Evolutionary conservation across 2,329 filamentous ascomycete genomes (phyloP).

Genomic region (Mariannaea elegans): DNA sequence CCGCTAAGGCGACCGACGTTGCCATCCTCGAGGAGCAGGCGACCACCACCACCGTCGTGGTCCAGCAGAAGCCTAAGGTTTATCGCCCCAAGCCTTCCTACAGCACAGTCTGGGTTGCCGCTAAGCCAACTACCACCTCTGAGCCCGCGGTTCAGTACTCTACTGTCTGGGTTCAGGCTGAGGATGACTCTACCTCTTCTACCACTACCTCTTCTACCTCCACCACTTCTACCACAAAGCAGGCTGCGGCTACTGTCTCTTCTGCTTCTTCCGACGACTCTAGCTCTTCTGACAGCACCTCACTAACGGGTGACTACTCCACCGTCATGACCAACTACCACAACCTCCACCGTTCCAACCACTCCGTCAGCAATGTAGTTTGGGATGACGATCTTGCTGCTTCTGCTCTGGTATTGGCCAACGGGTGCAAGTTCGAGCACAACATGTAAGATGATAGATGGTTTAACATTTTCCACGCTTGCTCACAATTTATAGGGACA

Average conservation of each 20-base stretch:
- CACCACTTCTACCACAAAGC: background rate
- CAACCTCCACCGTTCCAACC: conserved; percentile 87
- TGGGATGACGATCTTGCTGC: conserved; percentile 73
- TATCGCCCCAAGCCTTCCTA: conserved; percentile 11
- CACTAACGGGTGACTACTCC: conserved; percentile 41
- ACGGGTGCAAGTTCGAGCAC: conserved; percentile 77
- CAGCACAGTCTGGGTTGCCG: conserved; percentile 13
- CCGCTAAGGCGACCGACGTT: conserved; percentile 31
- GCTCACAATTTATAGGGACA: conserved; percentile 55
- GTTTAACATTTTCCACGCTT: background rate
- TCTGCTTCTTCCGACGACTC: conserved; percentile 6
- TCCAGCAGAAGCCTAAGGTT: conserved; percentile 20
- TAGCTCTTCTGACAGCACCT: conserved; percentile 5
- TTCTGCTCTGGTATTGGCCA: conserved; percentile 71
- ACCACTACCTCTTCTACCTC: background rate
- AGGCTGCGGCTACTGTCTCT: background rate
- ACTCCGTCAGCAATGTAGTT: conserved; percentile 70
- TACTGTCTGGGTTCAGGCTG: conserved; percentile 1
- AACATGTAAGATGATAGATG: conserved; percentile 67
- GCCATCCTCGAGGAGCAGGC: conserved; percentile 36
- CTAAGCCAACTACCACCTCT: conserved; percentile 13
- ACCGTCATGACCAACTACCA: conserved; percentile 72
- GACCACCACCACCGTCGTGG: conserved; percentile 15
- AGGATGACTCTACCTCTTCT: background rate
- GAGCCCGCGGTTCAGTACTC: background rate